Base-by-base conservation (phyloP, 495 filamentous ascomycete genomes). In the Lasiosphaeria hispida region DNA sequence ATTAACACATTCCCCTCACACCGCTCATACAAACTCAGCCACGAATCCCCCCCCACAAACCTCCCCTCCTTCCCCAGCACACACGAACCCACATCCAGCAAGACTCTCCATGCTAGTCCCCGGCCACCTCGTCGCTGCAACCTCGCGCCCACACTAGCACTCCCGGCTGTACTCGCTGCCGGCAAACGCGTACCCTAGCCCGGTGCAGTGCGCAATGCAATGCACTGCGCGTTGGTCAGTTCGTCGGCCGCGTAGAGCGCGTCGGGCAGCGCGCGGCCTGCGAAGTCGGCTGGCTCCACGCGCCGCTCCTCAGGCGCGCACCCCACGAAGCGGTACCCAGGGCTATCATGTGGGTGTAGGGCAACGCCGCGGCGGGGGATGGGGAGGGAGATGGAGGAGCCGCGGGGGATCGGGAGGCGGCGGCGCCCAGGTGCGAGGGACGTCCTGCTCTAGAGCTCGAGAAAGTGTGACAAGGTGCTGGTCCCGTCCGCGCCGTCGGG, bases 91-190 rank as follows among this genome's bases (percentile, higher is more conserved):
- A 57, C 79, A 81, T 30, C 57, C 58, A 0, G 55, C 58, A 2
- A 70, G 57, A 34, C 69, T 61, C 3, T 64, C 54, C 45, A 73
- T 37, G 36, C 68, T 56, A 18, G 52, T 60, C 42, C 57, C 47
- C 3, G 67, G 67, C 58, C 57, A 45, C 35, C 67, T 52, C 30
- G 64, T 68, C 1, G 61, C n/a, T 34, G 65, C 48, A 39, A 68
- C 60, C 15, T 48, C 33, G 62, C 83, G 82, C 37, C 80, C 84
- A 68, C 85, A 88, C 70, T 81, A 87, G 69, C 85, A 87, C 68
- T 91, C 84, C 45, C 79, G 81, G 47, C 75, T 76, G 62, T 84
- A 89, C 66, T 90, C 84, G 23, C 83, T 71, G 53, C 87, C 87
- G 61, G 79, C 81, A 66, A 78, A 85, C 49, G 38, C 71, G 60